Base-by-base conservation (phyloP, 495 filamentous ascomycete species). In the Podospora fimiseda region DNA sequence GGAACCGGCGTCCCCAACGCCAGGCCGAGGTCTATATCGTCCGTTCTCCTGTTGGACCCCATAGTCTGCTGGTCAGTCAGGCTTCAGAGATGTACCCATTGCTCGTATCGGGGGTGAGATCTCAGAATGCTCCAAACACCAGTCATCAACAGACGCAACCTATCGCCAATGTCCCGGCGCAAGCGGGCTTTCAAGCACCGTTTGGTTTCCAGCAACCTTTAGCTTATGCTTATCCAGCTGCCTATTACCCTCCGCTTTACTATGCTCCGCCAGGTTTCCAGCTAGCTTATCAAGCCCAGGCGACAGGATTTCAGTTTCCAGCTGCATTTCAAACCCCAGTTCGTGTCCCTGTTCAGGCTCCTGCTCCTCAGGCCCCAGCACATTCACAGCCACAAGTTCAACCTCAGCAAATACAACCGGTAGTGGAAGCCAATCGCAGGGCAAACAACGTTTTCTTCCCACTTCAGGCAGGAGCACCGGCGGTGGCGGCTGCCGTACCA, bases 11-110 rank as follows among this genome's bases (percentile, higher is more conserved):
- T 2, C 39, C 56, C 11, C 59, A 61, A 46, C 44, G 53, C 9
- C 66, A 67, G 4, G 67, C 79, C 3, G 71, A 79, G 50, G 76
- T 83, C 3, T 87, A 85, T 60, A 72, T 87, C 37, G 64, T 87
- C 8, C 79, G 74, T 2, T 84, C 83, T 1, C 81, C 83, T 1
- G 67, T 62, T 15, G 83, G 83, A 3, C 82, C 80, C 27, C 77
- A 79, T 45, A 81, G 78, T 5, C 63, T 87, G 8, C 61, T 86
- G 7, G 67, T 84, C 56, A 79, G 65, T 43, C 67, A 61, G 41
- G 58, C 43, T 36, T 50, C 71, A 2, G 76, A 76, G 21, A 62
- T 71, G 14, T 76, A 79, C 37, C 73, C 69, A 36, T 74, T 70
- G 2, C 70, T 71, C 21, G 62, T 58, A 9, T 23, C 30, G 6